Evolutionary conservation across 2,329 filamentous ascomycete genomes (phyloP).

Genomic region (Trichoderma brevicompactum): DNA sequence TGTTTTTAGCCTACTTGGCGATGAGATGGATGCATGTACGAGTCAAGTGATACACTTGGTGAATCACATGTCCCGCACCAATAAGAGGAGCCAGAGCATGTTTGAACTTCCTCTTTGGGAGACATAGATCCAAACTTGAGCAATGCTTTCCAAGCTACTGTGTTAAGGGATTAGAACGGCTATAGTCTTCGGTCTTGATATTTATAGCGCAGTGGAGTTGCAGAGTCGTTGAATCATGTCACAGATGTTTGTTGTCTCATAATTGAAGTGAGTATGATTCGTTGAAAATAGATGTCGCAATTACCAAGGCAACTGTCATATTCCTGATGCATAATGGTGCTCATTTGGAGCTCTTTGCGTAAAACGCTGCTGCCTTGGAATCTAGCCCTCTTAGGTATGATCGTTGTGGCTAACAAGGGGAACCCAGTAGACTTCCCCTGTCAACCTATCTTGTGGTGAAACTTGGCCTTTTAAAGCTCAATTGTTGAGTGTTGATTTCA

Average conservation of each 20-base stretch:
- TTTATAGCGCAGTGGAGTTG: not conserved
- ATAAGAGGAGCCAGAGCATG: not conserved
- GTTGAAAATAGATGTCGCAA: not conserved
- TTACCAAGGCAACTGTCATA: not conserved
- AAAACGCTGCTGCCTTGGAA: not conserved
- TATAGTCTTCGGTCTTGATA: not conserved
- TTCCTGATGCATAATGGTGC: not conserved
- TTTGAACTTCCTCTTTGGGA: slow-evolving; percentile 7
- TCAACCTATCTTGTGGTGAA: not conserved
- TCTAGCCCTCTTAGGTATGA: not conserved
- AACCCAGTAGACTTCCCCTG: not conserved
- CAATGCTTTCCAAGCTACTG: not conserved
- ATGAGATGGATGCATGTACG: not conserved
- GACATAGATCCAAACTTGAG: not conserved
- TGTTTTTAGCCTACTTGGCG: not conserved
- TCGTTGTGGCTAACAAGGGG: not conserved
- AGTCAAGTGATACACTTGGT: no score
- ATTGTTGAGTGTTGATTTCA: not conserved
- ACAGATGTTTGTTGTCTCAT: not conserved
- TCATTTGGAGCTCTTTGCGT: not conserved
- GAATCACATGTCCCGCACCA: not conserved
- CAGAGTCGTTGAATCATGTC: not conserved
- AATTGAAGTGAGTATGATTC: not conserved
- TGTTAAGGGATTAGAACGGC: not conserved
- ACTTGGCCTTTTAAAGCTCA: not conserved